Conservation (phyloP, 1,284 basidiomycete genomes). For the Ceratobasidium sp. region DNA sequence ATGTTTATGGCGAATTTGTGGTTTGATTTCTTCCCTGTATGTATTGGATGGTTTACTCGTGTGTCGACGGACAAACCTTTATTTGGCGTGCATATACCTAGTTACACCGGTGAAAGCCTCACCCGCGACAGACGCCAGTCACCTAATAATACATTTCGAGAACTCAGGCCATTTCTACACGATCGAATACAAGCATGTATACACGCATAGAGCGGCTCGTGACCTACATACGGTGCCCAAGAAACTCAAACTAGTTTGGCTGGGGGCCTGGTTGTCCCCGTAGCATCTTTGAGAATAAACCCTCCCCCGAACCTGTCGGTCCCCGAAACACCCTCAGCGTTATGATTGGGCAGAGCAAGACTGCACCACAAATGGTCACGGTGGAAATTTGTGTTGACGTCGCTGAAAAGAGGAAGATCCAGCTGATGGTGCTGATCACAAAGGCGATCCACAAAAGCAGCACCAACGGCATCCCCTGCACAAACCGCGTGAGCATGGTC, state of each 20-base stretch:
- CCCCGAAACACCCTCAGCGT: slow-evolving; percentile 14
- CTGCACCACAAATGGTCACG: neutral
- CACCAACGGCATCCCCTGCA: slow-evolving; percentile 35
- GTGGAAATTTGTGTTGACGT: slow-evolving; percentile 11
- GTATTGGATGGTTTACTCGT: slow-evolving; percentile 18
- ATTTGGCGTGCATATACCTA: neutral
- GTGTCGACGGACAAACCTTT: neutral
- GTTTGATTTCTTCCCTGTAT: slow-evolving; percentile 16
- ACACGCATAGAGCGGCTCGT: too few species aligned
- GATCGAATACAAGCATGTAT: too few species aligned
- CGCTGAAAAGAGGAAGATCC: slow-evolving; percentile 28
- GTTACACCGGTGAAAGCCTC: too few species aligned
- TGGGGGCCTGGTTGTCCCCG: neutral
- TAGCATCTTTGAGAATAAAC: slow-evolving; percentile 6
- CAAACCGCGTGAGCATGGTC: neutral
- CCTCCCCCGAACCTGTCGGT: neutral
- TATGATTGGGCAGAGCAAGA: slow-evolving; percentile 2
- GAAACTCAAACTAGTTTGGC: neutral
- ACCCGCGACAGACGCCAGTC: too few species aligned
- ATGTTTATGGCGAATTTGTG: slow-evolving; percentile 11
- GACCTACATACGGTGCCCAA: too few species aligned
- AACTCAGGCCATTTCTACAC: too few species aligned
- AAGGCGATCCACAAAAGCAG: slow-evolving; percentile 33
- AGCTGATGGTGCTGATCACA: slow-evolving; percentile 28
- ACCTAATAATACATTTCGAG: too few species aligned